Conservation (phyloP, 2,329 filamentous ascomycete genomes). For the Epichloe scottii region DNA sequence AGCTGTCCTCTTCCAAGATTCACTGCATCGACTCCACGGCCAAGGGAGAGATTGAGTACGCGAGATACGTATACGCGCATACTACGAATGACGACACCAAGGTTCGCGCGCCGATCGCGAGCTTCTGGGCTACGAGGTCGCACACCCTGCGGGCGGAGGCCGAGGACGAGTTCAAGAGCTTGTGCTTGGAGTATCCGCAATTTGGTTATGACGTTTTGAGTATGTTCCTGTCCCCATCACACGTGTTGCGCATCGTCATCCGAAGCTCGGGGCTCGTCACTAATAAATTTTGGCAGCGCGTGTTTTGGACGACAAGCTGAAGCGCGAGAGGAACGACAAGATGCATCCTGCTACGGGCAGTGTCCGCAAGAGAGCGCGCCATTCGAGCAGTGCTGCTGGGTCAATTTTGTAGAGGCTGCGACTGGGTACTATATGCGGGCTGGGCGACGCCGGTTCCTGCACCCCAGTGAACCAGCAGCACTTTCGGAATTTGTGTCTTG, state of each 20-base stretch:
- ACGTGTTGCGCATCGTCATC: not conserved
- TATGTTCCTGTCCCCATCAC: constrained; percentile 26
- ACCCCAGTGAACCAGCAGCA: no score
- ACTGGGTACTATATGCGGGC: not conserved
- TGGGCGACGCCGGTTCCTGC: no score
- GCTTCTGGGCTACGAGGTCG: constrained; percentile 74
- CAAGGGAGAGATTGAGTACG: constrained; percentile 83
- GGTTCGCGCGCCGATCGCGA: constrained; percentile 74
- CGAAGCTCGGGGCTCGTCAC: not conserved
- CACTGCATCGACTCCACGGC: constrained; percentile 82
- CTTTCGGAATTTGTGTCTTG: no score
- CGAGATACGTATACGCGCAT: constrained; percentile 77
- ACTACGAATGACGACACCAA: constrained; percentile 55
- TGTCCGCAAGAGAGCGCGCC: constrained; percentile 43
- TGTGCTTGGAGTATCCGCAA: constrained; percentile 82
- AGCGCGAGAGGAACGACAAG: constrained; percentile 48
- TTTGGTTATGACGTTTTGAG: constrained; percentile 89
- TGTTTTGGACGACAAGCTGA: constrained; percentile 54
- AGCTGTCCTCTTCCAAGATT: constrained; percentile 76
- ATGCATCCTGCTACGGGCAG: constrained; percentile 37
- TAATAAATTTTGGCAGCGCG: constrained; percentile 32
- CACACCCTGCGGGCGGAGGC: constrained; percentile 78
- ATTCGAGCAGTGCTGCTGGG: constrained; percentile 27
- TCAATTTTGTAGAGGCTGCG: not conserved
- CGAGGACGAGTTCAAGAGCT: constrained; percentile 68